Evolutionary conservation across 1,284 basidiomycete species (phyloP).

Genomic region (Puccinia novopanici): DNA sequence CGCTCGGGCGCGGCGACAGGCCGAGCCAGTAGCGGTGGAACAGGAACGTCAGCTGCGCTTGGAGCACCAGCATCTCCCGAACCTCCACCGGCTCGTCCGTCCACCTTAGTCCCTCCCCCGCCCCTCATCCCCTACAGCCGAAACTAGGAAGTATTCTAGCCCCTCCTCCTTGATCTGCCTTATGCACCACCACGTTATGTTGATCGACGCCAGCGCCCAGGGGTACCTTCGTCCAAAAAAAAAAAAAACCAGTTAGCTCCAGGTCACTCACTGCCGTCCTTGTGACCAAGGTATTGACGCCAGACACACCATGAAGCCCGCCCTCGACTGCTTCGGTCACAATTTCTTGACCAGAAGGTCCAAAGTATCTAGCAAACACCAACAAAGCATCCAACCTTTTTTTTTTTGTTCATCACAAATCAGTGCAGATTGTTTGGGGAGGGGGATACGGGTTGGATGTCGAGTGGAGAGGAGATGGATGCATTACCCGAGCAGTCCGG

Average conservation of each 20-base stretch:
- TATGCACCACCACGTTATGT: constrained; percentile 48
- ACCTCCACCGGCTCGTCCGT: background rate
- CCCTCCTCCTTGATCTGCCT: background rate
- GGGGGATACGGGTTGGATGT: background rate
- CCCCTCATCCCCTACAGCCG: background rate
- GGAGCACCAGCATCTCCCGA: constrained; percentile 1
- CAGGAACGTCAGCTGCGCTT: constrained; percentile 25
- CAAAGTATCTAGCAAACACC: constrained; percentile 29
- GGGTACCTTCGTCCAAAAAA: constrained; percentile 29
- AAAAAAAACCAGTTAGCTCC: too few relatives aligned
- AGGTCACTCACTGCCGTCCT: too few relatives aligned
- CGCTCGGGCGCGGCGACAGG: constrained; percentile 4
- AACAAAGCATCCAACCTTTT: constrained; percentile 38
- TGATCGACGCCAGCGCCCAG: constrained; percentile 49
- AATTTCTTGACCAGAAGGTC: constrained; percentile 27
- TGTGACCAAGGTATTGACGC: background rate
- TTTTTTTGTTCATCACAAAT: background rate
- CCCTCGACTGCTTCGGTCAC: constrained; percentile 42
- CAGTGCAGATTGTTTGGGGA: background rate
- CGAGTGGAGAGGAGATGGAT: background rate
- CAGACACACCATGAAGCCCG: constrained; percentile 32
- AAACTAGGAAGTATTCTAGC: constrained; percentile 26
- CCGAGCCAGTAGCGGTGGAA: constrained; percentile 34
- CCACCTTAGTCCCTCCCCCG: background rate
- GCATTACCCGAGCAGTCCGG: constrained; percentile 28